Evolutionary conservation across 768 basidiomycete genomes (phyloP).

Genomic region (Lactarius quietus): DNA sequence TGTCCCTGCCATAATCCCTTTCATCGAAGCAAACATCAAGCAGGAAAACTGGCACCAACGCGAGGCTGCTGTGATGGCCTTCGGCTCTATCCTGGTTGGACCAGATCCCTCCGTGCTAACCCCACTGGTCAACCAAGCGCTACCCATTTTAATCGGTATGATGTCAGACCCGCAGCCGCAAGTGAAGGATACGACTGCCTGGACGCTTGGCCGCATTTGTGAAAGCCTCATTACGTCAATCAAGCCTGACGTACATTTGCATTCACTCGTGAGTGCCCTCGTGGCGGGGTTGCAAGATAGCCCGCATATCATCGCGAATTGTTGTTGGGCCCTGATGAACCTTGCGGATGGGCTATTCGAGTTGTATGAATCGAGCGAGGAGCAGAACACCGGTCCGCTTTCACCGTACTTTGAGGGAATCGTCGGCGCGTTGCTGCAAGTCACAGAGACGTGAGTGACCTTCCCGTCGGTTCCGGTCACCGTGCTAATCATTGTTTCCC

Average conservation of each 20-base stretch:
- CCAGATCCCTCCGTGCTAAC: constrained; percentile 85
- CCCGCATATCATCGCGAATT: constrained; percentile 86
- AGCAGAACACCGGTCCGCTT: constrained; percentile 57
- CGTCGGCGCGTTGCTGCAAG: constrained; percentile 73
- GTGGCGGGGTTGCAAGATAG: constrained; percentile 76
- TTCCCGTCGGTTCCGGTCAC: neutral
- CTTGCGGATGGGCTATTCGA: constrained; percentile 85
- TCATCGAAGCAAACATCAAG: constrained; percentile 96
- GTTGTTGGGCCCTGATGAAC: constrained; percentile 97
- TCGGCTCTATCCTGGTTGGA: constrained; percentile 95
- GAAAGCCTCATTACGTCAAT: constrained; percentile 83
- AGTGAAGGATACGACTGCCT: constrained; percentile 96
- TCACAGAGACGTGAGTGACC: constrained; percentile 75
- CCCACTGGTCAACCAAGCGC: constrained; percentile 89
- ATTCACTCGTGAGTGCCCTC: constrained; percentile 76
- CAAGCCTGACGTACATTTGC: constrained; percentile 85
- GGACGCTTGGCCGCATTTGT: constrained; percentile 95
- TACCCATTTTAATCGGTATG: constrained; percentile 93
- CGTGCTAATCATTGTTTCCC: constrained; percentile 22
- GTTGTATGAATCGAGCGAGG: constrained; percentile 57
- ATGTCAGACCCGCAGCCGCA: constrained; percentile 82
- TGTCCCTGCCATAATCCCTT: constrained; percentile 91
- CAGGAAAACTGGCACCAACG: constrained; percentile 90
- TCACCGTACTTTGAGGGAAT: constrained; percentile 89
- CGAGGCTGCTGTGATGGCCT: constrained; percentile 98